Conservation (phyloP, 345 rosid genomes). For the Brassica rapa region DNA sequence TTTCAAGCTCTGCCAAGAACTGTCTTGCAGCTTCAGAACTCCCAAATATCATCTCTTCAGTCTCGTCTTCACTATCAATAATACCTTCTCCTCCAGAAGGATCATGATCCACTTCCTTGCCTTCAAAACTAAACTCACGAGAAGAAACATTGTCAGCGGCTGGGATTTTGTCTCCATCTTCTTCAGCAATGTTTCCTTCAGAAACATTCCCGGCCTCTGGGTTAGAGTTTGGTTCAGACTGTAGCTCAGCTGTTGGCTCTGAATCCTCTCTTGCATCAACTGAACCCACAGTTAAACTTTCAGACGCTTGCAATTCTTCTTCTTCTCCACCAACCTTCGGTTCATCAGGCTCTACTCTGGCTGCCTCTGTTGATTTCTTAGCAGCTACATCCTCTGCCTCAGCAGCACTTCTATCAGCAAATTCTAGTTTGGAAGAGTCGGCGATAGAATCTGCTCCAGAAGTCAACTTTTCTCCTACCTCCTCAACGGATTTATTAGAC, state of each 20-base stretch:
- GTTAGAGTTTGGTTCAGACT: conserved; percentile 38
- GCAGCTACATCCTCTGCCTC: conserved; percentile 42
- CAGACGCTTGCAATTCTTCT: conserved; percentile 30
- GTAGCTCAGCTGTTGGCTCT: conserved; percentile 34
- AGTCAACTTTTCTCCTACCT: conserved; percentile 41
- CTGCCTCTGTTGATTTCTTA: conserved; percentile 17
- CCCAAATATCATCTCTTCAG: conserved; percentile 68
- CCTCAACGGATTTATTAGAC: conserved; percentile 38
- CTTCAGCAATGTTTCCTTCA: conserved; percentile 40
- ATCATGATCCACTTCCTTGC: conserved; percentile 45
- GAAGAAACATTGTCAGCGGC: conserved; percentile 28
- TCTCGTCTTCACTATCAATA: conserved; percentile 57
- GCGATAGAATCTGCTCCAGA: conserved; percentile 41
- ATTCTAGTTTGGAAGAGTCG: conserved; percentile 32
- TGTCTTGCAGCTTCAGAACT: conserved; percentile 79
- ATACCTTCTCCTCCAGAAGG: conserved; percentile 42
- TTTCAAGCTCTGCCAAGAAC: conserved; percentile 45
- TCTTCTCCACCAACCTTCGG: conserved; percentile 21
- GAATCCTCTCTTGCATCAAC: conserved; percentile 26
- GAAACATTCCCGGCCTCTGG: conserved; percentile 29
- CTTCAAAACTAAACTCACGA: conserved; percentile 40
- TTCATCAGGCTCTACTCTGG: conserved; percentile 30
- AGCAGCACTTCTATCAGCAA: conserved; percentile 31
- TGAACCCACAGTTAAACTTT: conserved; percentile 23
- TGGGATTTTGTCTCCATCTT: conserved; percentile 36